These are phyloP conservation scores for Melaleuca quinquenervia DNA, from an alignment of 345 rosid species.

Conservation along the genomic window DNA sequence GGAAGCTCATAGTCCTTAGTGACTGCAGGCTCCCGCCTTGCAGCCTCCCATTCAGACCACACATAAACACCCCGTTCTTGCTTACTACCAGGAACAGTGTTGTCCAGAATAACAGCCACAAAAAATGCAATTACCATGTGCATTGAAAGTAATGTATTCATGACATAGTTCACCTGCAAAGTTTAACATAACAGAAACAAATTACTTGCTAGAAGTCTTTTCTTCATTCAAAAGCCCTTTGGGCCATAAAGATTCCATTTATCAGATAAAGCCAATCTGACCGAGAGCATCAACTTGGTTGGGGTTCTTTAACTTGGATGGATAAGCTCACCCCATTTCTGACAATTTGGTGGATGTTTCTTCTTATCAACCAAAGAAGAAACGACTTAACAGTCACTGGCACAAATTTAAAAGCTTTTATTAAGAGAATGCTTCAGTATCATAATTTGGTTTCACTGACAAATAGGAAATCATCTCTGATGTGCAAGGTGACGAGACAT, in stretches of 20 bases:
- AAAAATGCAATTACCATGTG: slow-evolving; percentile 88
- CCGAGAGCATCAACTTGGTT: not conserved
- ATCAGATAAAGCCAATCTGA: not conserved
- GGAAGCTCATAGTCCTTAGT: slow-evolving; percentile 85
- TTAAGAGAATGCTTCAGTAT: not conserved
- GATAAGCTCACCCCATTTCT: not conserved
- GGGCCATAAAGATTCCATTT: not conserved
- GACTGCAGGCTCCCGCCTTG: slow-evolving; percentile 79
- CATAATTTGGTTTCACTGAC: not conserved
- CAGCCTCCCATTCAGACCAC: slow-evolving; percentile 86
- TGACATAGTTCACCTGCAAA: slow-evolving; percentile 73
- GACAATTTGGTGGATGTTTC: not conserved
- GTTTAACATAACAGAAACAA: not conserved
- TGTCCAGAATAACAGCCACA: slow-evolving; percentile 78
- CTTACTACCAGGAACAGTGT: slow-evolving; percentile 85
- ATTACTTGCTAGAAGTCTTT: not conserved
- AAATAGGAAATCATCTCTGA: not conserved
- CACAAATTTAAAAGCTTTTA: not conserved
- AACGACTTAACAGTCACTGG: not conserved
- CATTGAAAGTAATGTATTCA: slow-evolving; percentile 72
- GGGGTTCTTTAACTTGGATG: not conserved
- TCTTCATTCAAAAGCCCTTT: not conserved
- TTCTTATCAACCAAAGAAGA: not conserved
- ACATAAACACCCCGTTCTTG: slow-evolving; percentile 89
- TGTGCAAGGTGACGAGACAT: not conserved